Evolutionary conservation across 2,329 filamentous ascomycete species (phyloP).

Genomic region (Nannizziopsis barbatae): DNA sequence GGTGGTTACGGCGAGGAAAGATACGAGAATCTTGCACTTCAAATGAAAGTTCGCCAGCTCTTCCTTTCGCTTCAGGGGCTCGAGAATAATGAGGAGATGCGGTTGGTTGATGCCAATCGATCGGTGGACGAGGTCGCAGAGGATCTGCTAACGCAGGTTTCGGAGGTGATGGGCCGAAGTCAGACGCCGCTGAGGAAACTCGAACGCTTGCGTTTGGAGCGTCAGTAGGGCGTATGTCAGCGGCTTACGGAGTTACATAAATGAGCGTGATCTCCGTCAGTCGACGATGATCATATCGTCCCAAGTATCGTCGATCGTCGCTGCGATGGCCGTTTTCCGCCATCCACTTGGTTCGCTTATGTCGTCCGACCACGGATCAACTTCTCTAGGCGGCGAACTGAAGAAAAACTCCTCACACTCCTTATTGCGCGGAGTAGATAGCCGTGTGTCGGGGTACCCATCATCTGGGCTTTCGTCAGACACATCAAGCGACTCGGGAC

Average conservation of each 20-base stretch:
- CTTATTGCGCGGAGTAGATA: no score
- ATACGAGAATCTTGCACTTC: constrained; percentile 78
- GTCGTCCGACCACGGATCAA: background rate
- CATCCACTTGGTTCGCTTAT: background rate
- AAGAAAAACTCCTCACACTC: no score
- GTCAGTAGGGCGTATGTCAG: background rate
- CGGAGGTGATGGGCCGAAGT: constrained; percentile 24
- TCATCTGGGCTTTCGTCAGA: no score
- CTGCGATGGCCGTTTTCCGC: background rate
- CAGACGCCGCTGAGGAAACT: constrained; percentile 28
- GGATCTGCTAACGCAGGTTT: constrained; percentile 26
- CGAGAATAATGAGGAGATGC: constrained; percentile 43
- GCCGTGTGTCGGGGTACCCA: no score
- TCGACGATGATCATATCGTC: background rate
- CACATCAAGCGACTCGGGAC: no score
- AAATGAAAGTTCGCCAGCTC: constrained; percentile 62
- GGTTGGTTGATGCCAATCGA: constrained; percentile 45
- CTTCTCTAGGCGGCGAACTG: no score
- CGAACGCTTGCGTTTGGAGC: constrained; percentile 21
- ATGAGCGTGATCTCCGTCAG: background rate
- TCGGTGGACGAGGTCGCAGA: constrained; percentile 42
- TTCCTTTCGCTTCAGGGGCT: constrained; percentile 48
- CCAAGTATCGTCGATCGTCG: background rate
- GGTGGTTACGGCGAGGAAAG: constrained; percentile 84
- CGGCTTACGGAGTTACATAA: background rate